A percentile compares a stretch with the other conserved stretches of the same genome.
phyloP scores from a whole-genome alignment of 306 rosid species.

The Vigna nakashimae region DNA sequence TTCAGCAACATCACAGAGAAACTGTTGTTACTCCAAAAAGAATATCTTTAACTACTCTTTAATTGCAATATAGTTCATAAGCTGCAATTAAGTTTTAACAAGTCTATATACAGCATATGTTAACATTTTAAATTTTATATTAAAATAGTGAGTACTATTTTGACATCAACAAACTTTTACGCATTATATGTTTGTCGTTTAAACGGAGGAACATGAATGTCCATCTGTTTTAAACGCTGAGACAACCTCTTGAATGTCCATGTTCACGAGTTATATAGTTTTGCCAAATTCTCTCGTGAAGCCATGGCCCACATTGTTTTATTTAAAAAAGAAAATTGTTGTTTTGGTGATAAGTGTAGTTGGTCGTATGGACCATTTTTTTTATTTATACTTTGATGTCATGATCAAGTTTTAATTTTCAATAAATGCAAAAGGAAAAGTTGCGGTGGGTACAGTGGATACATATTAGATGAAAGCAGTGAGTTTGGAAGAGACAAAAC shows the following conservation, averaged over 20 bases:
- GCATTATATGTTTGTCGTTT: too few relatives aligned
- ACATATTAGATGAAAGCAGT: neutral
- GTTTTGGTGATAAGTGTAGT: neutral
- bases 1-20: too few relatives aligned
- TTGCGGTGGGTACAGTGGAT: conserved; percentile 40
- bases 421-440: conserved; percentile 24
- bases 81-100: too few relatives aligned
- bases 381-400: conserved; percentile 31
- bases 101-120: too few relatives aligned
- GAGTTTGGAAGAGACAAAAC: conserved; percentile 14
- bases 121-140: too few relatives aligned
- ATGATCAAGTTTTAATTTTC: conserved; percentile 33
- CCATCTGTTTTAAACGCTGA: too few relatives aligned
- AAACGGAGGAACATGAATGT: too few relatives aligned
- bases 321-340: conserved; percentile 1
- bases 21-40: too few relatives aligned
- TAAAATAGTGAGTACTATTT: too few relatives aligned
- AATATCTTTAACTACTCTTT: too few relatives aligned
- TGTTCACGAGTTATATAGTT: conserved; percentile 46
- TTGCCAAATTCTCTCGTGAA: conserved; percentile 46
- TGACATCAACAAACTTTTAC: too few relatives aligned
- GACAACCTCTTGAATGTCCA: conserved; percentile 32
- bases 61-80: too few relatives aligned
- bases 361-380: conserved; percentile 5
- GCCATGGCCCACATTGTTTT: conserved; percentile 47